Evolutionary conservation across 352 stramenopile genomes (phyloP).

Genomic region (Lagenidium giganteum): DNA sequence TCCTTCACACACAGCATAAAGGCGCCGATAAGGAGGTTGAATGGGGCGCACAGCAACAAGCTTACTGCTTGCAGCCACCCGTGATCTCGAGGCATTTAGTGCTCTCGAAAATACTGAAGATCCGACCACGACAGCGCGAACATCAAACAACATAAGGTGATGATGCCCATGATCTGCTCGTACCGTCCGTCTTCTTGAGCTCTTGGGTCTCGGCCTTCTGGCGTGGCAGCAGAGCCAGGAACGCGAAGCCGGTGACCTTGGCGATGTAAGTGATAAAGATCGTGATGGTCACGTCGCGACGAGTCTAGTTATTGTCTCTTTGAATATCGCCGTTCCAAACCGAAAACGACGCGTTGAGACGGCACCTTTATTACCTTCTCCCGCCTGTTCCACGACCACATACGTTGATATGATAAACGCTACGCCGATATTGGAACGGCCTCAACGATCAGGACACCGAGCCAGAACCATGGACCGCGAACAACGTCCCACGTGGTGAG

Average conservation of each 20-base stretch:
- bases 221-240: constrained; percentile 32
- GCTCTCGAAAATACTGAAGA: constrained; percentile 40
- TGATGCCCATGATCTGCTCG: constrained; percentile 27
- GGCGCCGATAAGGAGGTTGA: no score
- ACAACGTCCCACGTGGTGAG: constrained; percentile 47
- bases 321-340: constrained; percentile 41
- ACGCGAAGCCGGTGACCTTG: constrained; percentile 31
- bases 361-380: constrained; percentile 42
- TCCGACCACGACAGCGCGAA: constrained; percentile 35
- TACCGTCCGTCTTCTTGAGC: constrained; percentile 32
- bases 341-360: constrained; percentile 42
- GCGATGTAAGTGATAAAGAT: constrained; percentile 47
- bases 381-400: constrained; percentile 44
- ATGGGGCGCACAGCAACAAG: no score
- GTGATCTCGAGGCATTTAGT: constrained; percentile 48
- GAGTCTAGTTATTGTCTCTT: constrained; percentile 36
- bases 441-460: constrained; percentile 41
- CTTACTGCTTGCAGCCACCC: constrained; percentile 32
- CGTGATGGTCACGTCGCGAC: constrained; percentile 46
- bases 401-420: constrained; percentile 56
- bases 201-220: constrained; percentile 38
- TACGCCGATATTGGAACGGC: constrained; percentile 27
- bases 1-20: no score
- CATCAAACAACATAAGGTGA: constrained; percentile 33
- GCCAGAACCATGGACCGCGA: constrained; percentile 49